Percentiles rank a stretch among this genome's conserved stretches.
Conservation (phyloP, 2,329 filamentous ascomycete genomes). For the Fusarium burgessii region DNA sequence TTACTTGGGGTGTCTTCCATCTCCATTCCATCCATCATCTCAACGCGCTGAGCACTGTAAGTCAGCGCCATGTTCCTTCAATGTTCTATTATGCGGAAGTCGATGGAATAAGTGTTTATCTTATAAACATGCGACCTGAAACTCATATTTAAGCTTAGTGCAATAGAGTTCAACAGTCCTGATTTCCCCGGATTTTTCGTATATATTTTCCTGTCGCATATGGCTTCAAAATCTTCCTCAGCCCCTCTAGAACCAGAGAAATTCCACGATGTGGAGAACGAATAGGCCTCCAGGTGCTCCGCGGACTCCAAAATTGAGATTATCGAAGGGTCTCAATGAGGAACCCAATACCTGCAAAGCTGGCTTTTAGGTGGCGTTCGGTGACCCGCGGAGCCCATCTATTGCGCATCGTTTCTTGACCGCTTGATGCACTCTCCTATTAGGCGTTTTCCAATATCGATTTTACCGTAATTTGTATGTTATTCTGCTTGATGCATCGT, state of each 20-base stretch:
- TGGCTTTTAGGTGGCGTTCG: not conserved
- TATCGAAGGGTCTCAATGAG: constrained; percentile 7
- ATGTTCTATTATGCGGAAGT: not conserved
- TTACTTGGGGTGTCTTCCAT: constrained; percentile 5
- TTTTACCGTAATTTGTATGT: not conserved
- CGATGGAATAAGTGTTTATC: not conserved
- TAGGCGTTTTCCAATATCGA: not conserved
- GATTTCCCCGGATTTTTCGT: not conserved
- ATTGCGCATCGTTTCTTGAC: not conserved
- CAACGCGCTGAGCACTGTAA: not conserved
- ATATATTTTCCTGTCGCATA: not conserved
- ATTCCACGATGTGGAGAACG: constrained; percentile 13
- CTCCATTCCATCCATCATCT: not conserved
- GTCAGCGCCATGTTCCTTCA: not conserved
- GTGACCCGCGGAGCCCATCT: constrained; percentile 1
- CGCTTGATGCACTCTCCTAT: not conserved
- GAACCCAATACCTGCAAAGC: not conserved
- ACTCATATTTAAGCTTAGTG: not conserved
- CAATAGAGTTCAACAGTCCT: not conserved
- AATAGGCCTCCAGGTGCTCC: constrained; percentile 14
- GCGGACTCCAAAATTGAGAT: constrained; percentile 35
- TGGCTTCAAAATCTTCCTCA: not conserved
- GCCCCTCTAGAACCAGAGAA: constrained; percentile 8
- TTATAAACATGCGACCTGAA: not conserved
- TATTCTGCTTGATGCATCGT: not conserved